Evolutionary conservation across 495 filamentous ascomycete species (phyloP).

Genomic region (Xylaria bambusicola): DNA sequence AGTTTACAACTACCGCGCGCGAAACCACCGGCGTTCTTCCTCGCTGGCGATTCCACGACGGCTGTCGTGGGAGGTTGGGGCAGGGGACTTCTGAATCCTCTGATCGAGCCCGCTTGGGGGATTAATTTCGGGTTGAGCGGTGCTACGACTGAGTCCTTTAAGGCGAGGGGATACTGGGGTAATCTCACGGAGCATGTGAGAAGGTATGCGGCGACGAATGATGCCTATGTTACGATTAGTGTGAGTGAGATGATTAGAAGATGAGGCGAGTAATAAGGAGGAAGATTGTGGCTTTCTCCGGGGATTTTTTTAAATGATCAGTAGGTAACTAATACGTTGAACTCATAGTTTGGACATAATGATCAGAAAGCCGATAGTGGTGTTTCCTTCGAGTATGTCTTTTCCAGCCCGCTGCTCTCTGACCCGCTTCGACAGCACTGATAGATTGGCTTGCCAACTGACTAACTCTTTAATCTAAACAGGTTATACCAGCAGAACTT

Average conservation of each 20-base stretch:
- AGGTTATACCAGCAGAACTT: conserved; percentile 44
- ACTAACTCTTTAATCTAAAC: not conserved
- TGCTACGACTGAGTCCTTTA: conserved; percentile 53
- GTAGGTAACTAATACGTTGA: not conserved
- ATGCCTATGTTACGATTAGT: conserved; percentile 50
- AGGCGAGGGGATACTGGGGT: conserved; percentile 48
- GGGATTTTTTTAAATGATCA: too few relatives aligned
- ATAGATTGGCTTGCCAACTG: not conserved
- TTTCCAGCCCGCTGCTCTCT: not conserved
- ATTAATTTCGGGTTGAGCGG: conserved; percentile 53
- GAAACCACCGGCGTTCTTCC: conserved; percentile 45
- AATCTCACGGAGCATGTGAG: conserved; percentile 39
- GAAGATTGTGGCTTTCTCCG: not conserved
- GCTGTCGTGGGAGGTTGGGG: conserved; percentile 53
- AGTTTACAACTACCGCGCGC: too few relatives aligned
- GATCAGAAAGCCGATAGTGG: conserved; percentile 50
- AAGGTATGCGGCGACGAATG: conserved; percentile 29
- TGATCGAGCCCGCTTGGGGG: conserved; percentile 44
- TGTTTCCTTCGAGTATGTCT: conserved; percentile 33
- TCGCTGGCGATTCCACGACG: conserved; percentile 57
- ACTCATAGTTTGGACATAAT: conserved; percentile 56
- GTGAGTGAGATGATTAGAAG: conserved; percentile 22
- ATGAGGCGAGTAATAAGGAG: not conserved
- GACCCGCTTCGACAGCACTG: too few relatives aligned
- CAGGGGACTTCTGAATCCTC: conserved; percentile 49